A percentile compares a stretch with the other conserved stretches of the same genome.
These are phyloP conservation scores for Aureobasidium sp. DNA, from an alignment of 2,329 filamentous ascomycete species.

Conservation along the genomic window DNA sequence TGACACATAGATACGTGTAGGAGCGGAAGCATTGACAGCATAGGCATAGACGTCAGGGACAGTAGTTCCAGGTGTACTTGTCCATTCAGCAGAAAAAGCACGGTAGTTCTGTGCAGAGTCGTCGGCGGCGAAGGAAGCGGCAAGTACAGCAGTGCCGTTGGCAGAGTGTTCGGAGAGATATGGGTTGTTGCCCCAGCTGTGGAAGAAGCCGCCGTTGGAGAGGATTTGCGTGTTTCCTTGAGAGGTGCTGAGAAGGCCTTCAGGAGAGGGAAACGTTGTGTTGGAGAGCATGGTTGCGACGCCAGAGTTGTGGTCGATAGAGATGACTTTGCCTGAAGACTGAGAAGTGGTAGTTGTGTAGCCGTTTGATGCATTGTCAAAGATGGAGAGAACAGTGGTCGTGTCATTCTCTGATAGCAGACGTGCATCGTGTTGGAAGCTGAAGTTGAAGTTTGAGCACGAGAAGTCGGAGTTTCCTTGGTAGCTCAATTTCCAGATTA, in stretches of 20 bases:
- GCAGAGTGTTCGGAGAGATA: slow-evolving; percentile 32
- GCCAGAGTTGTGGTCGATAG: slow-evolving; percentile 18
- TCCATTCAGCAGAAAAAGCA: slow-evolving; percentile 36
- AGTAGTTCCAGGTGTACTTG: slow-evolving; percentile 34
- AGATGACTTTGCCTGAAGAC: slow-evolving; percentile 22
- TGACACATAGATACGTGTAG: slow-evolving; percentile 39
- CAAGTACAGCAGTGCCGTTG: slow-evolving; percentile 41
- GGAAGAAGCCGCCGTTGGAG: slow-evolving; percentile 42
- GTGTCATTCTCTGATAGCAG: slow-evolving; percentile 33
- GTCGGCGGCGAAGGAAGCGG: slow-evolving; percentile 36
- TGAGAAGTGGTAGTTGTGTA: slow-evolving; percentile 15
- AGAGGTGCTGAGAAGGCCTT: slow-evolving; percentile 36
- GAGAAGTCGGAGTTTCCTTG: slow-evolving; percentile 15
- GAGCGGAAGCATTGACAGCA: slow-evolving; percentile 18
- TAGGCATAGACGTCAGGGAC: slow-evolving; percentile 31
- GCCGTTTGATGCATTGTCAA: slow-evolving; percentile 40
- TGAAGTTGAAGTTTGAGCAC: slow-evolving; percentile 28
- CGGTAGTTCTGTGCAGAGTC: slow-evolving; percentile 41
- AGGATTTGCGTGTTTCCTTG: slow-evolving; percentile 46
- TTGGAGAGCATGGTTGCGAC: slow-evolving; percentile 18
- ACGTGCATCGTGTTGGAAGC: slow-evolving; percentile 44
- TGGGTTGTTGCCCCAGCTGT: slow-evolving; percentile 43
- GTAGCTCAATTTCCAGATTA: slow-evolving; percentile 41
- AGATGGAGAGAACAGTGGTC: slow-evolving; percentile 42
- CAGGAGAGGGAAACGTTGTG: slow-evolving; percentile 15